Evolutionary conservation across 306 rosid genomes (phyloP).

Genomic region (Urtica urens): DNA sequence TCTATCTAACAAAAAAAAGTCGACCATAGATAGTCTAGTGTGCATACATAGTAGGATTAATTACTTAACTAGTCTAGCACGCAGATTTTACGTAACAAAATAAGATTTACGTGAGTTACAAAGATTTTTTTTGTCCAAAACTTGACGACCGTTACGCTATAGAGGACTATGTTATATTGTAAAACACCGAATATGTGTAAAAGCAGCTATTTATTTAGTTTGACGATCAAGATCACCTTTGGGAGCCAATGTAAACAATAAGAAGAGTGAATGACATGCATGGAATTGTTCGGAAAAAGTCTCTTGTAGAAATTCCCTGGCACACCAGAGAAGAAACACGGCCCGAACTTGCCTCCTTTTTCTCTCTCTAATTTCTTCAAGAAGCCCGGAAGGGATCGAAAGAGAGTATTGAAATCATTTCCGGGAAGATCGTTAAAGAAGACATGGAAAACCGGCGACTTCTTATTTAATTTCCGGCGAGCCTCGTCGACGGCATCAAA

Average conservation of each 20-base stretch:
- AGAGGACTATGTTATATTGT: background rate
- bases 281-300: constrained; percentile 27
- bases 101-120: too few species aligned
- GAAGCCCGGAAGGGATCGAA: constrained; percentile 26
- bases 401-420: constrained; percentile 40
- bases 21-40: too few species aligned
- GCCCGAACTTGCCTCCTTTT: constrained; percentile 11
- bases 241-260: constrained; percentile 38
- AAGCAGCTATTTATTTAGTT: background rate
- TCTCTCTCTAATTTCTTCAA: background rate
- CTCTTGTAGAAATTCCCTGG: constrained; percentile 46
- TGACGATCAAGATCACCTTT: constrained; percentile 12
- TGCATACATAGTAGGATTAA: too few species aligned
- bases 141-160: background rate
- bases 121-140: too few species aligned
- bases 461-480: background rate
- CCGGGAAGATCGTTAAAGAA: constrained; percentile 34
- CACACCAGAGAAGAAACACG: constrained; percentile 28
- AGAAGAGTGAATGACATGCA: constrained; percentile 37
- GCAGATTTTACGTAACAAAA: too few species aligned
- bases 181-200: background rate
- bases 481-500: background rate
- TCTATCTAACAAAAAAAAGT: too few species aligned
- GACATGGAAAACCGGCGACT: constrained; percentile 17
- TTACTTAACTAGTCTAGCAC: too few species aligned